Percentiles rank a stretch among this genome's conserved stretches.
Conservation (phyloP, 805 yeast species). For the Pichia cabralensis region DNA sequence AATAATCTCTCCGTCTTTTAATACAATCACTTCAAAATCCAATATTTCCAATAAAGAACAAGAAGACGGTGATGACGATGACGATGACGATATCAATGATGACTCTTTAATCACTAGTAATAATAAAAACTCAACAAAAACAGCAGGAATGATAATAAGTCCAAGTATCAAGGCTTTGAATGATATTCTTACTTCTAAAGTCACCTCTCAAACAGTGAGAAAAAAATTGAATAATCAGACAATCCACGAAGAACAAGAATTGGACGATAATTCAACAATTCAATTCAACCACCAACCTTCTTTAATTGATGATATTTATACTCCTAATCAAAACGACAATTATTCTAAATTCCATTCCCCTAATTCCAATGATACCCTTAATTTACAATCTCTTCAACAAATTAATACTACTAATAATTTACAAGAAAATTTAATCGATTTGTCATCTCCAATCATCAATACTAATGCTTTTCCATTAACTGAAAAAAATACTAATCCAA, state of each 20-base stretch:
- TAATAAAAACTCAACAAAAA: conserved; percentile 23
- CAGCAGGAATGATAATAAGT: conserved; percentile 25
- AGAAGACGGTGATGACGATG: neutral
- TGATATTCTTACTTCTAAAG: conserved; percentile 23
- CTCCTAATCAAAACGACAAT: neutral
- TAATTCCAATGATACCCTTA: conserved; percentile 16
- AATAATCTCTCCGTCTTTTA: conserved; percentile 25
- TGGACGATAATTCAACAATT: conserved; percentile 2
- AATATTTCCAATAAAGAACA: neutral
- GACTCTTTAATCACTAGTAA: neutral
- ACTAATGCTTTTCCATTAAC: neutral
- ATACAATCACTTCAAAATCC: conserved; percentile 14
- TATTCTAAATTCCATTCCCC: conserved; percentile 24
- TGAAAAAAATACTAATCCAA: neutral
- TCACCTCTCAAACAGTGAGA: conserved; percentile 6
- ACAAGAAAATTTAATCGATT: conserved; percentile 24
- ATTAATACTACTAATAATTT: conserved; percentile 22
- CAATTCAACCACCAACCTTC: neutral
- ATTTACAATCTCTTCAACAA: conserved; percentile 1
- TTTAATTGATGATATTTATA: conserved; percentile 5
- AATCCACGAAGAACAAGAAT: conserved; percentile 2
- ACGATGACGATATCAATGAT: conserved; percentile 1
- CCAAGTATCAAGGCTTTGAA: conserved; percentile 29
- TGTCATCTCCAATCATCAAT: conserved; percentile 18
- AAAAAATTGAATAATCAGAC: neutral